Evolutionary conservation across 164 flowering plant genomes (phyloP), one percentile per base, ranked within the genome.

Genomic region (Piper betle): DNA sequence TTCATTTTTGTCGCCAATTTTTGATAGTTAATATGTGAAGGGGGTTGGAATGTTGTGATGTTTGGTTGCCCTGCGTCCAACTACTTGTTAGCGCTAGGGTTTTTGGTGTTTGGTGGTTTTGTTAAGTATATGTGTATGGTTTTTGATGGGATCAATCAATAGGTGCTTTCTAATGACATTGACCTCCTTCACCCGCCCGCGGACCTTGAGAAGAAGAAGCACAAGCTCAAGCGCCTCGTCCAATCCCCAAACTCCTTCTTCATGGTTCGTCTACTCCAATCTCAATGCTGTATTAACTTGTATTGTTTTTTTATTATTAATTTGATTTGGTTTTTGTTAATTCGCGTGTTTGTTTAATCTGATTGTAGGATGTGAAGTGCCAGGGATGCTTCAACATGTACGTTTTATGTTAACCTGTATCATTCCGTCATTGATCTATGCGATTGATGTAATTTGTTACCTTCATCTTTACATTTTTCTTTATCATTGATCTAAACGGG

Each of bases 321-420:
- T 37, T 39, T 13, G 17, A 5, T 0, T 43, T 57, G 43, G 10
- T 53, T 55, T 60, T 57, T 54, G 33, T 41, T 41, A 4, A 41
- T 41, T 9, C 43, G 4, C 43, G 33, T 55, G 37, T 8, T 43
- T 6, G 8, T 43, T 3, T 8, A 8, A 15, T 41, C 2, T 43
- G 20, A 13, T 37, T 64, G 68, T 39, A 78, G 81, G 84, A 80
- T 50, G 84, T 80, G n/a, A 80, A 80, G 61, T 80, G 84, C 71
- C 81, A 76, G 64, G 83, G 81, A 3, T 80, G 84, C 72, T 80
- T 80, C 70, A 80, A 74, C 68, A 80, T 80, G 84, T 80, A 71
- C 72, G 80, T 69, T 40, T 37, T 57, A 43, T 43, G 50, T 43
- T 43, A 8, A 43, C 8, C 12, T 3, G 12, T 38, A 15, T 58